A percentile compares a stretch with the other conserved stretches of the same genome.
Conservation (phyloP, 257 asterid genomes). For the Lantana camara region DNA sequence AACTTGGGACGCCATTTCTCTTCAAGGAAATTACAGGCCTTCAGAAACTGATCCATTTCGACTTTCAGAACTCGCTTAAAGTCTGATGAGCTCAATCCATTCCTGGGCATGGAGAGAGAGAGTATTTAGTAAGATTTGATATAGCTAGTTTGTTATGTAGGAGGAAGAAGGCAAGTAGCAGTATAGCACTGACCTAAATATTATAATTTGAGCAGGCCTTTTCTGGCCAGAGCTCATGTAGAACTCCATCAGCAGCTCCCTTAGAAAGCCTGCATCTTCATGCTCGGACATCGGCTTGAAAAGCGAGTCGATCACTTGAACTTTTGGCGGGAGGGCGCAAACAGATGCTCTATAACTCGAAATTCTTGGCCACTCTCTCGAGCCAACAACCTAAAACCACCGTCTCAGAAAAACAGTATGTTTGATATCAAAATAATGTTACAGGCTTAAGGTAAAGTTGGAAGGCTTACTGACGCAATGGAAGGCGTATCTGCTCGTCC, state of each 20-base stretch:
- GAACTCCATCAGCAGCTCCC: constrained; percentile 56
- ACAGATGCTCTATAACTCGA: constrained; percentile 51
- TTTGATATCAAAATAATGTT: neutral
- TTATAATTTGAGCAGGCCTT: constrained; percentile 51
- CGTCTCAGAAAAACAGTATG: neutral
- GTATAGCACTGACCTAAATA: constrained; percentile 45
- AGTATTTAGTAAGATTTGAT: neutral
- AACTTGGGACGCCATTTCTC: constrained; percentile 56
- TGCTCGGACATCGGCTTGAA: constrained; percentile 42
- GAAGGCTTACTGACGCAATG: constrained; percentile 54
- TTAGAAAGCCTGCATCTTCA: constrained; percentile 43
- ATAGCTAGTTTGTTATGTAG: neutral
- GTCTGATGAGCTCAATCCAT: constrained; percentile 41
- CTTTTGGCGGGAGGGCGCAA: constrained; percentile 39
- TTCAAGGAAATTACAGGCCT: constrained; percentile 54
- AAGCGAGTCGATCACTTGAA: constrained; percentile 44
- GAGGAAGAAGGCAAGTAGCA: neutral
- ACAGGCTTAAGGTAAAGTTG: constrained; percentile 5
- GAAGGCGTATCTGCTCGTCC: constrained; percentile 42
- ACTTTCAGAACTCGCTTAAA: constrained; percentile 33
- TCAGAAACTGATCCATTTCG: constrained; percentile 48
- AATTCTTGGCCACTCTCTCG: constrained; percentile 57
- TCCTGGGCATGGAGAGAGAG: constrained; percentile 22
- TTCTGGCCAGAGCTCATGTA: constrained; percentile 40
- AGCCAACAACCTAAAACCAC: constrained; percentile 50